Conservation (phyloP, 2,329 filamentous ascomycete genomes). For the Penicillium frequentans region DNA sequence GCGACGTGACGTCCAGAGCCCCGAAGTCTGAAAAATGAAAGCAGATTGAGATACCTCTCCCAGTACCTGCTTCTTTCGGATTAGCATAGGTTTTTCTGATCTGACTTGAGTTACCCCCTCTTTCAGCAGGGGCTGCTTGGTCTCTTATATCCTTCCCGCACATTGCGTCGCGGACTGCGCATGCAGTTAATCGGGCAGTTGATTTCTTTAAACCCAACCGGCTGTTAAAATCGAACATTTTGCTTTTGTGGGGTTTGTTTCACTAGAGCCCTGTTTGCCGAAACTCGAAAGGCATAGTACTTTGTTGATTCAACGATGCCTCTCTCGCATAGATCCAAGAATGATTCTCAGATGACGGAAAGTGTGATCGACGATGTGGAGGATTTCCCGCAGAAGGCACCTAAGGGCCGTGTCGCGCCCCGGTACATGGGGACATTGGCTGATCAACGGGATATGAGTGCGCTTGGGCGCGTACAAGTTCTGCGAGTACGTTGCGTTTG, state of each 20-base stretch:
- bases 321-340: conserved; percentile 3
- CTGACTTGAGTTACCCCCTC: neutral
- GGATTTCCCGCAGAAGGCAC: conserved; percentile 20
- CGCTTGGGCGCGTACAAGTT: conserved; percentile 40
- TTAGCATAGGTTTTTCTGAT: neutral
- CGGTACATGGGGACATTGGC: conserved; percentile 39
- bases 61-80: conserved; percentile 17
- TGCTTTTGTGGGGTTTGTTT: neutral
- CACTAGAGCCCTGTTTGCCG: neutral
- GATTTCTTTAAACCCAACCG: neutral
- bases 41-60: conserved; percentile 3
- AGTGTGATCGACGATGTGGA: conserved; percentile 13
- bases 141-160: neutral
- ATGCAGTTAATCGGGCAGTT: neutral
- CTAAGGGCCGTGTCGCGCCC: conserved; percentile 31
- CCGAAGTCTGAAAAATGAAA: neutral
- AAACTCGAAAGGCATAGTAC: neutral
- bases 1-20: conserved; percentile 3
- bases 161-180: neutral
- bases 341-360: conserved; percentile 16
- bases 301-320: conserved; percentile 9
- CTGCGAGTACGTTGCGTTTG: conserved; percentile 34
- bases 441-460: conserved; percentile 41
- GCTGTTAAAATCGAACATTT: neutral
- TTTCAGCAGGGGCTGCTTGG: neutral